Conservation (phyloP, 805 yeast genomes). For the Dipodascopsis tothii region DNA sequence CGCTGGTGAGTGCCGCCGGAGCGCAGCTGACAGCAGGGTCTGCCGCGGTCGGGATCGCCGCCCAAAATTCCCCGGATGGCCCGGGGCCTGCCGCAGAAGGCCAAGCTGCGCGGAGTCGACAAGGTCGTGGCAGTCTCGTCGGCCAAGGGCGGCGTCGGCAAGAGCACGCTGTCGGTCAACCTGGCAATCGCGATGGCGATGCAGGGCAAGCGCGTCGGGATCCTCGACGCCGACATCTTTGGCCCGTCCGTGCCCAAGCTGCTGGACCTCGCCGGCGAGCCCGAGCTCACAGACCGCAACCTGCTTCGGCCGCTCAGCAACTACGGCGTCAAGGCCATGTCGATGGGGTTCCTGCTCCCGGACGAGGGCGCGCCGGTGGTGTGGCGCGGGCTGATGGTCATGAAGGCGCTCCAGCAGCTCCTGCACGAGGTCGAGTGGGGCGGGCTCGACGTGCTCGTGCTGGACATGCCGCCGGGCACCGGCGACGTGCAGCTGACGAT, state of each 20-base stretch:
- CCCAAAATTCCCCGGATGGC: slow-evolving; percentile 39
- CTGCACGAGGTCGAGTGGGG: slow-evolving; percentile 76
- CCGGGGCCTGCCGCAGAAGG: slow-evolving; percentile 50
- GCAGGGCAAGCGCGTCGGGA: slow-evolving; percentile 52
- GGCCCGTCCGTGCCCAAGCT: slow-evolving; percentile 79
- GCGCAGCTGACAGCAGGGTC: no score
- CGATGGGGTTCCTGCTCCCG: slow-evolving; percentile 75
- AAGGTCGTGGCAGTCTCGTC: slow-evolving; percentile 61
- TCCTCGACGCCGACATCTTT: slow-evolving; percentile 73
- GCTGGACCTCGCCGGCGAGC: slow-evolving; percentile 66
- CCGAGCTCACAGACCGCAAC: slow-evolving; percentile 38
- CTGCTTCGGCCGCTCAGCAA: slow-evolving; percentile 57
- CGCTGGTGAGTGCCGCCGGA: no score
- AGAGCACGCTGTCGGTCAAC: slow-evolving; percentile 66
- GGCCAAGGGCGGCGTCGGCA: slow-evolving; percentile 78
- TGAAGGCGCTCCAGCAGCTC: slow-evolving; percentile 80
- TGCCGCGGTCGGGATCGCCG: slow-evolving; percentile 7
- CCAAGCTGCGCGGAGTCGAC: slow-evolving; percentile 51
- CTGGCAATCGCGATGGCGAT: slow-evolving; percentile 54
- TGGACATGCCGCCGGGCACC: slow-evolving; percentile 89
- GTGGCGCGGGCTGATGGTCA: slow-evolving; percentile 83
- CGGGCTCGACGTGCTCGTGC: slow-evolving; percentile 54
- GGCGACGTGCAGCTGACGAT: slow-evolving; percentile 80
- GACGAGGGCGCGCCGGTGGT: slow-evolving; percentile 61
- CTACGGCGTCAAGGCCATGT: slow-evolving; percentile 76